Conservation (phyloP, 208 protist species). For the Leishmania lainsoni region DNA sequence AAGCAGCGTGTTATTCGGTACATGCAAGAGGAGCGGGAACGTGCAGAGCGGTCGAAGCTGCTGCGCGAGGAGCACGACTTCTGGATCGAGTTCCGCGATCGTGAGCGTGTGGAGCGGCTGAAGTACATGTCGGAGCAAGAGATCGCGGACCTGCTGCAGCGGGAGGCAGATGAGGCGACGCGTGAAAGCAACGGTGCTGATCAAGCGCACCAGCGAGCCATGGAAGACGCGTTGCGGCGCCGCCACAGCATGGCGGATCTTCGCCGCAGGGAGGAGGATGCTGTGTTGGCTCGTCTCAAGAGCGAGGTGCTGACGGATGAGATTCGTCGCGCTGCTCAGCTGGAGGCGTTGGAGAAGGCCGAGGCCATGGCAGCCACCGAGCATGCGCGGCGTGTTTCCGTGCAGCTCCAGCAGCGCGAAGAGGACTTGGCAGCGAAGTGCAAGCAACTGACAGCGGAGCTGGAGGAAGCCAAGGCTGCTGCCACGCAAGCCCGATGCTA, state of each 20-base stretch:
- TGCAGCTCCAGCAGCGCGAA: constrained; percentile 35
- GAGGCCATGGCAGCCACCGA: constrained; percentile 29
- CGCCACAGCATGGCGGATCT: constrained; percentile 29
- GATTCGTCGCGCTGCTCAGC: constrained; percentile 21
- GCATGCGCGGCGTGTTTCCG: constrained; percentile 10
- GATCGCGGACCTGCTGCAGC: constrained; percentile 62
- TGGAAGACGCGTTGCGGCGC: constrained; percentile 43
- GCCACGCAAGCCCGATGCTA: constrained; percentile 32
- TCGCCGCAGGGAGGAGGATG: constrained; percentile 36
- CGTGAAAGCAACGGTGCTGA: constrained; percentile 44
- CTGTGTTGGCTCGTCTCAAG: constrained; percentile 24
- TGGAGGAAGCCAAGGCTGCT: constrained; percentile 39
- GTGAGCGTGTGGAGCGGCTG: constrained; percentile 72
- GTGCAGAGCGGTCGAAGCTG: constrained; percentile 60
- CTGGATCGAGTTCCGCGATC: constrained; percentile 68
- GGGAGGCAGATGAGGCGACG: constrained; percentile 58
- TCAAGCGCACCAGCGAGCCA: constrained; percentile 34
- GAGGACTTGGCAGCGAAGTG: constrained; percentile 31
- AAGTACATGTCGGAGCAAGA: constrained; percentile 77
- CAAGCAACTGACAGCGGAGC: constrained; percentile 35
- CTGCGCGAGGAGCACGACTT: constrained; percentile 75
- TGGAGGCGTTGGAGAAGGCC: constrained; percentile 29
- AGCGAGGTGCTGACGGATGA: constrained; percentile 28
- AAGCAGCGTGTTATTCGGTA: constrained; percentile 88
- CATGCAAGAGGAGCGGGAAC: constrained; percentile 86